These are phyloP conservation scores for Fusarium odoratissimum DNA, from an alignment of 2,329 filamentous ascomycete species.

Conservation along the genomic window DNA sequence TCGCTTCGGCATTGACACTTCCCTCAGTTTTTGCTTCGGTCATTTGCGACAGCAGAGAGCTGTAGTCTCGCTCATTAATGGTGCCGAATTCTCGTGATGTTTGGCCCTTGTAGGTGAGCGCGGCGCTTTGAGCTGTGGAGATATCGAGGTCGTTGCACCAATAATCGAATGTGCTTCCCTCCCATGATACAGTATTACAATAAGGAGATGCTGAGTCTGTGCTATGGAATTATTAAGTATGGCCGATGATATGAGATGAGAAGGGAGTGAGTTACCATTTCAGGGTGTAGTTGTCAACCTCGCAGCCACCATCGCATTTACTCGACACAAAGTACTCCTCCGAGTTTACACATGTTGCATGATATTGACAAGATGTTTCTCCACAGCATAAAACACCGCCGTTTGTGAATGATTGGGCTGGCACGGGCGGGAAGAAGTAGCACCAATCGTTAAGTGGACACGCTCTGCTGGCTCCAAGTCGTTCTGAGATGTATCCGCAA, in stretches of 20 bases:
- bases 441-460: constrained; percentile 4
- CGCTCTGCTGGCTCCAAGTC: constrained; percentile 6
- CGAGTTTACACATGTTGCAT: constrained; percentile 20
- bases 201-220: constrained; percentile 1
- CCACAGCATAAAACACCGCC: constrained; percentile 18
- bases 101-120: constrained; percentile 16
- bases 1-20: neutral
- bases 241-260: too few relatives aligned
- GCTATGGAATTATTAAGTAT: constrained; percentile 1
- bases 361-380: neutral
- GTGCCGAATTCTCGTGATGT: neutral
- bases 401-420: neutral
- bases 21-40: neutral
- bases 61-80: constrained; percentile 1
- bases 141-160: constrained; percentile 28
- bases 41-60: constrained; percentile 1
- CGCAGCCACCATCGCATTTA: constrained; percentile 22
- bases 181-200: constrained; percentile 20
- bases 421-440: constrained; percentile 3
- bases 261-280: constrained; percentile 11
- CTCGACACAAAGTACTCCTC: constrained; percentile 19
- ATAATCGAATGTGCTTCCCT: constrained; percentile 12
- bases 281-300: constrained; percentile 21
- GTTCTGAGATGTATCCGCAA: constrained; percentile 25
- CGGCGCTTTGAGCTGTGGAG: constrained; percentile 17